These are phyloP conservation scores for Malassezia pachydermatis DNA, from an alignment of 1,284 basidiomycete genomes.

Conservation along the genomic window DNA sequence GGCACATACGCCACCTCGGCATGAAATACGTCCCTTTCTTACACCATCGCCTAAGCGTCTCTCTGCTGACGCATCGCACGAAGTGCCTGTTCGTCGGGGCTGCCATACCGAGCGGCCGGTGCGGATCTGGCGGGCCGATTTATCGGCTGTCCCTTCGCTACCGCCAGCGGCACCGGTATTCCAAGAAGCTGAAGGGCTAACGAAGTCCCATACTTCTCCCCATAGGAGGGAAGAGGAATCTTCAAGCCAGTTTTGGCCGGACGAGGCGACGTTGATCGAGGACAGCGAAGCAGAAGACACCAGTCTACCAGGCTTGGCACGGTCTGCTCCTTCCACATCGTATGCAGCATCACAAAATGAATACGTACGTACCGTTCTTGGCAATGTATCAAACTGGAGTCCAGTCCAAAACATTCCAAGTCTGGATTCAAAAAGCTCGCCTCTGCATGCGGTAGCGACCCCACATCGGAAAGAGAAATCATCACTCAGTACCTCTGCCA, in stretches of 20 bases:
- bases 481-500: background rate
- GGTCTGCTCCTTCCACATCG: background rate
- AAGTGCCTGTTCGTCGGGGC: too few relatives aligned
- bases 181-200: background rate
- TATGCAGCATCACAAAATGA: background rate
- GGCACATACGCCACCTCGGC: background rate
- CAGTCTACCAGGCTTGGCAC: conserved; percentile 13
- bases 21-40: background rate
- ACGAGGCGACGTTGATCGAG: background rate
- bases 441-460: background rate
- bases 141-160: background rate
- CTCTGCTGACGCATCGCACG: too few relatives aligned
- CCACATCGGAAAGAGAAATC: background rate
- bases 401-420: background rate
- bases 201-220: background rate
- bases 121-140: background rate
- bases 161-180: conserved; percentile 1
- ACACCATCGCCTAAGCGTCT: background rate
- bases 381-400: conserved; percentile 13
- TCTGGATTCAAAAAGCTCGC: background rate
- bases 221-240: too few relatives aligned
- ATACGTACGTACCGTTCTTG: conserved; percentile 6
- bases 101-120: background rate
- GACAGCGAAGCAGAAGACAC: background rate
- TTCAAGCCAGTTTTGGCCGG: too few relatives aligned